Base-by-base conservation (phyloP, 78 protist species). In the Dictyostelium citrinum region DNA sequence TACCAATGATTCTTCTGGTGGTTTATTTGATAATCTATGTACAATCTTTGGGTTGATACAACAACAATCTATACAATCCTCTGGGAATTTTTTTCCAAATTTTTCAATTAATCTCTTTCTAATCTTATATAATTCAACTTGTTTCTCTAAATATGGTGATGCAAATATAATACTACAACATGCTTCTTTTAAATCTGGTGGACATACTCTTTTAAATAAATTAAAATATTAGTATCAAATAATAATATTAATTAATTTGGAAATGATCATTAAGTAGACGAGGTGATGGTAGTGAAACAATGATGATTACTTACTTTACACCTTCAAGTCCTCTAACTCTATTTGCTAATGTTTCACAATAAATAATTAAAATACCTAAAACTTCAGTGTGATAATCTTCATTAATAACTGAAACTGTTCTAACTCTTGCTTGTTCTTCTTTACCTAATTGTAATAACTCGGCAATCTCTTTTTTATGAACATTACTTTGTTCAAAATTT, bases 301-400 rank as follows among this genome's bases (percentile, higher is more conserved):
- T 39, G 0, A 39, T 39, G 0, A 39, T 8, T 72, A 45, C 68
- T n/a, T 78, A 88, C 93, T 79, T 88, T 60, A 88, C 24, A 67
- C 93, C 93, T 78, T 88, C 93, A 29, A 88, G n/a, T 14, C 71
- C 82, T 88, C 85, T 88, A n/a, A 88, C 2, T 88, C 93, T 76
- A 33, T 88, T 88, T 9, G 68, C 85, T 14, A 92, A 27, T 1
- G 90, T 76, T 31, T 92, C 86, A 80, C 96, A 84, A 61, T 83
- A 92, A 9, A 92, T 76, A 39, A 84, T 29, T 8, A 92, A 67
- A n/a, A 81, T 81, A 39, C 90, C 91, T 22, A 81, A 60, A 9
- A 92, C 96, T 22, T 92, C 96, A 33, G 91, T 81, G 5, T 84
- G 90, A 58, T 92, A 92, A 75, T 92, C 96, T 58, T 92, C 96